Conservation (phyloP, 2,329 filamentous ascomycete species). For the Rosellinia necatrix region DNA sequence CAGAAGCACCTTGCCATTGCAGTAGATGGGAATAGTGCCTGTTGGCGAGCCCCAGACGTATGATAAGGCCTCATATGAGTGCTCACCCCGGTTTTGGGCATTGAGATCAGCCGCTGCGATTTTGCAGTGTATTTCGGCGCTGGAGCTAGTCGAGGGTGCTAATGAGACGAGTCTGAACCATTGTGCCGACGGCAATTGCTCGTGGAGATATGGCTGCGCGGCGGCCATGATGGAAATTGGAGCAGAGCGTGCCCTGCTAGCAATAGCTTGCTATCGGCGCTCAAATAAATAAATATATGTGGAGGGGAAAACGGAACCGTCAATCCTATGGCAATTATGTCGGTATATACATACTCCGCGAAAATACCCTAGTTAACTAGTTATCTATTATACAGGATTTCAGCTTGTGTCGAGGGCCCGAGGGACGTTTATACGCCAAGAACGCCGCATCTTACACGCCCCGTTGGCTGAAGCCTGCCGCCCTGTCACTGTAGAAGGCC, state of each 20-base stretch:
- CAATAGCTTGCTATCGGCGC: no score
- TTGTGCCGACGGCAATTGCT: not conserved
- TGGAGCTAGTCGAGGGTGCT: not conserved
- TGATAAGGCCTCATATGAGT: slow-evolving; percentile 15
- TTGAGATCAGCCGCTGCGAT: not conserved
- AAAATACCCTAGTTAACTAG: no score
- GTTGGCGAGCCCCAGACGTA: slow-evolving; percentile 13
- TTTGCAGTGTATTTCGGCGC: not conserved
- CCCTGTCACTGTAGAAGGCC: no score
- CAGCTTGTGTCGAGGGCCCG: no score
- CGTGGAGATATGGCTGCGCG: not conserved
- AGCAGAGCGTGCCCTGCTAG: not conserved
- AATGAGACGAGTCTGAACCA: not conserved
- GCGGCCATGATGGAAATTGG: not conserved
- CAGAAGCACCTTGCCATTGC: not conserved
- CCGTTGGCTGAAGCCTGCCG: no score
- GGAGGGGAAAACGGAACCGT: no score
- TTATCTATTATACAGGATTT: no score
- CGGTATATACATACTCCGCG: no score
- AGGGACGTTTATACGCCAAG: no score
- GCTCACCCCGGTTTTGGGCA: not conserved
- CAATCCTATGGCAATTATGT: no score
- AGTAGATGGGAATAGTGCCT: slow-evolving; percentile 9
- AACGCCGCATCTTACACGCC: no score
- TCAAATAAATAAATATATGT: no score